Conservation (phyloP, 306 rosid species). For the Trifolium subterraneum region DNA sequence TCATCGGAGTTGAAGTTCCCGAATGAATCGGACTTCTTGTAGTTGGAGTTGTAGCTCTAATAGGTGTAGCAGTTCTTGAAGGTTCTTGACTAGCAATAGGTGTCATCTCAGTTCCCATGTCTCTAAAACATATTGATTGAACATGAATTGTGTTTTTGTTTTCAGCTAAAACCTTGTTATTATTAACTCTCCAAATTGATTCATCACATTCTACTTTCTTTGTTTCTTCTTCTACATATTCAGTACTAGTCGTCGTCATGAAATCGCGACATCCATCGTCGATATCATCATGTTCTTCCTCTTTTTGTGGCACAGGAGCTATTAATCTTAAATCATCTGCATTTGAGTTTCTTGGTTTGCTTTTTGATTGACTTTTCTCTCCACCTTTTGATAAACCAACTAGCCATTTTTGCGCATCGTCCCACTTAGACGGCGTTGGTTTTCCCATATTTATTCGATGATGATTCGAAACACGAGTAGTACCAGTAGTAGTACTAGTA, state of each 20-base stretch:
- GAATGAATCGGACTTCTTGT: slow-evolving; percentile 75
- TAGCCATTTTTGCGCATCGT: slow-evolving; percentile 97
- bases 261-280: slow-evolving; percentile 14
- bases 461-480: slow-evolving; percentile 54
- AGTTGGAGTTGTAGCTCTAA: slow-evolving; percentile 80
- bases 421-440: slow-evolving; percentile 97
- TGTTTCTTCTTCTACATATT: slow-evolving; percentile 58
- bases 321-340: slow-evolving; percentile 95
- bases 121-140: slow-evolving; percentile 83
- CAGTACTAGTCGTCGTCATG: slow-evolving; percentile 5
- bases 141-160: slow-evolving; percentile 46
- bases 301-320: slow-evolving; percentile 88
- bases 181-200: slow-evolving; percentile 72
- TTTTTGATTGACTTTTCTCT: slow-evolving; percentile 72
- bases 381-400: slow-evolving; percentile 88
- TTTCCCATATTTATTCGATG: slow-evolving; percentile 69
- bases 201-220: slow-evolving; percentile 80
- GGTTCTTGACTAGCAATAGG: slow-evolving; percentile 94
- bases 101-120: slow-evolving; percentile 99
- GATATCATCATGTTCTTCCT: slow-evolving; percentile 35
- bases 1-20: slow-evolving; percentile 74
- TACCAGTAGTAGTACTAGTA: neutral
- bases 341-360: slow-evolving; percentile 84
- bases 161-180: slow-evolving; percentile 39
- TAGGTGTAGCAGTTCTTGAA: slow-evolving; percentile 89